Conservation (phyloP, 495 filamentous ascomycete genomes). For the Penicillium robsamsonii region DNA sequence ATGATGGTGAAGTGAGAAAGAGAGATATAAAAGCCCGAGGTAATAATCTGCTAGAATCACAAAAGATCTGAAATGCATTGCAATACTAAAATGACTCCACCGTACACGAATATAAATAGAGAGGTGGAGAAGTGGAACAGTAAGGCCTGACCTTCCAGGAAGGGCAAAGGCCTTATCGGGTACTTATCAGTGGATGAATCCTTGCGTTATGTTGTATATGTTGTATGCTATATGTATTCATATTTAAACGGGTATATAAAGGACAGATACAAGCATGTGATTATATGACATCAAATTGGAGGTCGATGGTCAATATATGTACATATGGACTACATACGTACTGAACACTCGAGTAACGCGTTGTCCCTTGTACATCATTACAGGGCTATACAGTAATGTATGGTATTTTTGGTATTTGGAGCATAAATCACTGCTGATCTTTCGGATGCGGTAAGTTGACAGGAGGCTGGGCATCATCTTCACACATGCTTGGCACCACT, state of each 20-base stretch:
- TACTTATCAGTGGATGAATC: conserved; percentile 5
- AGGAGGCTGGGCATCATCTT: conserved; percentile 29
- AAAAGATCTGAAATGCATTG: no score
- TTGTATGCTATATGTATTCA: neutral
- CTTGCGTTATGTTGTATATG: neutral
- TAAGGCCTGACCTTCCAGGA: neutral
- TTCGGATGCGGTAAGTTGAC: conserved; percentile 10
- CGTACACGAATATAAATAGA: neutral
- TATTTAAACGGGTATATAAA: neutral
- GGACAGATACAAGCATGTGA: neutral
- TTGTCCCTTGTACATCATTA: conserved; percentile 8
- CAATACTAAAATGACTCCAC: no score
- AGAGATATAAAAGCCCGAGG: neutral
- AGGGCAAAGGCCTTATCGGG: neutral
- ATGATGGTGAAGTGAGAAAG: neutral
- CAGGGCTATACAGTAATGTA: conserved; percentile 7
- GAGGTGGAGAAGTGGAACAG: neutral
- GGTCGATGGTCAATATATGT: neutral
- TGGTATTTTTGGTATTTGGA: conserved; percentile 1
- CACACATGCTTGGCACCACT: conserved; percentile 25
- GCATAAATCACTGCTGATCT: neutral
- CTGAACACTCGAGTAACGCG: neutral
- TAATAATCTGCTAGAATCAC: neutral
- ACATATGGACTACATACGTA: neutral
- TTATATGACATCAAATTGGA: neutral